Evolutionary conservation across 2,329 filamentous ascomycete species (phyloP).

Genomic region (Paecilomyces fulvus): DNA sequence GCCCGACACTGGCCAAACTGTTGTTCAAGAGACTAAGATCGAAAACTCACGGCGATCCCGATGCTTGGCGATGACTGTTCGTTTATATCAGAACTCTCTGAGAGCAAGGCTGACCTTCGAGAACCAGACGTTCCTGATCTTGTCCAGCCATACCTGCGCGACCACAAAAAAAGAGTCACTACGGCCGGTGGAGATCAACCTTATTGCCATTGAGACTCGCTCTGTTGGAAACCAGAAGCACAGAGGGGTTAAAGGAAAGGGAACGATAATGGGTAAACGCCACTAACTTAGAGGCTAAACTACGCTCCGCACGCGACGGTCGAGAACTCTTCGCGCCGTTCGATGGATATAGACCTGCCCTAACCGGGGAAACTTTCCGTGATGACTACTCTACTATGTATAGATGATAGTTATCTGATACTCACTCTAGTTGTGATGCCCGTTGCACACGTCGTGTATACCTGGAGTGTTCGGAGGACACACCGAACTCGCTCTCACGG

Average conservation of each 20-base stretch:
- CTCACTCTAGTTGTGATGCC: background rate
- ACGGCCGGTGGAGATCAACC: background rate
- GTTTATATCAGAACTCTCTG: background rate
- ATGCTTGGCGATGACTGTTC: background rate
- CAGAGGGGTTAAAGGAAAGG: background rate
- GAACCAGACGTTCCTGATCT: background rate
- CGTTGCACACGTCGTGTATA: background rate
- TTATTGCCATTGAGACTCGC: background rate
- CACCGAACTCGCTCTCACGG: background rate
- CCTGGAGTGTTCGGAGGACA: background rate
- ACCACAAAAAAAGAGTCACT: background rate
- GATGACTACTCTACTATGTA: too few relatives aligned
- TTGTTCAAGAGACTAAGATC: background rate
- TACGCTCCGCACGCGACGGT: background rate
- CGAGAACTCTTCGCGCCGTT: background rate
- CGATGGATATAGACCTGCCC: background rate
- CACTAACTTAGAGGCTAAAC: background rate
- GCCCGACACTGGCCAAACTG: background rate
- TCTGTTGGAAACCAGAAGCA: background rate
- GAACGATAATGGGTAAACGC: background rate
- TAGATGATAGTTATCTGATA: too few relatives aligned
- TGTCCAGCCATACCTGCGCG: background rate
- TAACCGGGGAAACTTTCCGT: background rate
- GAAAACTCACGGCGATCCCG: background rate
- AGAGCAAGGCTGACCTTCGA: background rate